These are phyloP conservation scores for Cutaneotrichosporon daszewskae DNA, from an alignment of 1,284 basidiomycete genomes.

Conservation along the genomic window DNA sequence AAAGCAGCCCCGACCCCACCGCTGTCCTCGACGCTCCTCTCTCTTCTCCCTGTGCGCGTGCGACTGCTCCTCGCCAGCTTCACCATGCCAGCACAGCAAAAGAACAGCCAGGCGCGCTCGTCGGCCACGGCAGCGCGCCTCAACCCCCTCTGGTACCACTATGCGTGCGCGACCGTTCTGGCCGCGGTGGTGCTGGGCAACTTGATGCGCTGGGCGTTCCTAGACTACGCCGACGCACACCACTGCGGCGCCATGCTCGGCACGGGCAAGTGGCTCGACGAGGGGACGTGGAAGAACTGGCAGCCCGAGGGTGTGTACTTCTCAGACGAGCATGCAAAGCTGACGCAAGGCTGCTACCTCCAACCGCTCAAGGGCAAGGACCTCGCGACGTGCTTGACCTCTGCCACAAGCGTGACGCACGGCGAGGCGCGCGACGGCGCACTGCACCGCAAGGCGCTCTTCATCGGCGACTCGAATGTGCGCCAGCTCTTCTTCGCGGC, in stretches of 20 bases:
- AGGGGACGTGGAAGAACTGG: slow-evolving; percentile 60
- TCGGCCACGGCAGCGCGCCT: slow-evolving; percentile 20
- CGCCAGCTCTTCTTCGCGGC: slow-evolving; percentile 72
- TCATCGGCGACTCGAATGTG: slow-evolving; percentile 80
- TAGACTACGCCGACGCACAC: slow-evolving; percentile 63
- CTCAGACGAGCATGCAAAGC: not conserved
- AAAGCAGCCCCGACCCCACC: no score
- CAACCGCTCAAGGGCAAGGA: slow-evolving; percentile 13
- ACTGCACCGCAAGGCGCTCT: slow-evolving; percentile 53
- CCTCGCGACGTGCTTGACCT: slow-evolving; percentile 24
- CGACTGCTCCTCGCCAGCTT: not conserved
- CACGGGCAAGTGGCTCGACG: slow-evolving; percentile 72
- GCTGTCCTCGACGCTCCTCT: no score
- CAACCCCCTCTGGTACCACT: slow-evolving; percentile 48
- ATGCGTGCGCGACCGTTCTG: slow-evolving; percentile 43
- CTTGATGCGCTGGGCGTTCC: slow-evolving; percentile 43
- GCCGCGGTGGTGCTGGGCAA: slow-evolving; percentile 44
- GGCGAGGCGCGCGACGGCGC: not conserved
- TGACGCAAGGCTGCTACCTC: slow-evolving; percentile 30
- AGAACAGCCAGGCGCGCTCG: slow-evolving; percentile 1
- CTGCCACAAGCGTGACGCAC: slow-evolving; percentile 13
- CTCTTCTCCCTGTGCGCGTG: no score
- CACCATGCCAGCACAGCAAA: not conserved
- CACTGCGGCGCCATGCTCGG: slow-evolving; percentile 66
- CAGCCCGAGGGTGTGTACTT: slow-evolving; percentile 68